Evolutionary conservation across 768 basidiomycete genomes (phyloP).

Genomic region (Mycena metata): DNA sequence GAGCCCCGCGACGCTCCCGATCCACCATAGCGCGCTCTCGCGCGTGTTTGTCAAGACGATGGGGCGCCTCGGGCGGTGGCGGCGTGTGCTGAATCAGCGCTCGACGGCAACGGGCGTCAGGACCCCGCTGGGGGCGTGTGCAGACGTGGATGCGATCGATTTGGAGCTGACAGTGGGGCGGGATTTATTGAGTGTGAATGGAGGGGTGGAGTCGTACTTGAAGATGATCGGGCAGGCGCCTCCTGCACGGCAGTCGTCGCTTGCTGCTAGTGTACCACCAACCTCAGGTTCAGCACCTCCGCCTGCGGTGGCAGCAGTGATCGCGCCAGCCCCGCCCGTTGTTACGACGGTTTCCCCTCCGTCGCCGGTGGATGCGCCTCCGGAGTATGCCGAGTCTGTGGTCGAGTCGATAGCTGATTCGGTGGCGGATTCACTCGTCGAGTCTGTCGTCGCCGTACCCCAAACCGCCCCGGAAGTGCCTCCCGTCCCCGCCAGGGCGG

Average conservation of each 20-base stretch:
- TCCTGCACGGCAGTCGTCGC: slow-evolving; percentile 1
- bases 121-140: slow-evolving; percentile 50
- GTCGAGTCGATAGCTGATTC: too few species aligned
- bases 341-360: slow-evolving; percentile 31
- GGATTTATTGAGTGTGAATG: slow-evolving; percentile 71
- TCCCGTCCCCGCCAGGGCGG: background rate
- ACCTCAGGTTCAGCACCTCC: background rate
- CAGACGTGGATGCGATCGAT: slow-evolving; percentile 78
- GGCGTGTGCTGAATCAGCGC: slow-evolving; percentile 75
- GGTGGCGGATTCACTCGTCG: too few species aligned
- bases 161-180: slow-evolving; percentile 71
- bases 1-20: slow-evolving; percentile 61
- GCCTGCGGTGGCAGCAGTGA: background rate
- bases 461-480: slow-evolving; percentile 9
- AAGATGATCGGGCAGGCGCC: slow-evolving; percentile 62
- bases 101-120: slow-evolving; percentile 38
- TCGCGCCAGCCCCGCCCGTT: slow-evolving; percentile 1
- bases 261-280: background rate
- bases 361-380: slow-evolving; percentile 23
- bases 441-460: background rate
- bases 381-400: slow-evolving; percentile 21
- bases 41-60: slow-evolving; percentile 86
- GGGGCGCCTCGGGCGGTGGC: slow-evolving; percentile 86
- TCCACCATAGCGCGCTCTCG: slow-evolving; percentile 75
- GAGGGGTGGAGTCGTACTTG: slow-evolving; percentile 77